Conservation (phyloP, 306 rosid genomes). For the Rosa chinensis region DNA sequence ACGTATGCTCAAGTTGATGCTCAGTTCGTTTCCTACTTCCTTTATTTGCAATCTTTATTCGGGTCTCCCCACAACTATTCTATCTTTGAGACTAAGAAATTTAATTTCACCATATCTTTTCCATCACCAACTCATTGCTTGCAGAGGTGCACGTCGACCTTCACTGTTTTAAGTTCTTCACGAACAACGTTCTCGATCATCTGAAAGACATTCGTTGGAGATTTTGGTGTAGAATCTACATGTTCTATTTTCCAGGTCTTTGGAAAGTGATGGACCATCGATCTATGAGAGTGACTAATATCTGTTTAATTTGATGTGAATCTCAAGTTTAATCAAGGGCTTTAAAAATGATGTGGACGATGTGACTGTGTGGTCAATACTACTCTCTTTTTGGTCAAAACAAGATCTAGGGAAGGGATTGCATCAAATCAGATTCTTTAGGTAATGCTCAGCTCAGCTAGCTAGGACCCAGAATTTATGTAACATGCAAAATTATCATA, state of each 20-base stretch:
- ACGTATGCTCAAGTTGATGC: conserved; percentile 15
- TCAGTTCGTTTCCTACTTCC: not conserved
- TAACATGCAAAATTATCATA: not conserved
- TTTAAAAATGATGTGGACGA: not conserved
- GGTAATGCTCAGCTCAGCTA: not conserved
- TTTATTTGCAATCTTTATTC: conserved; percentile 6
- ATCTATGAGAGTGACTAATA: not conserved
- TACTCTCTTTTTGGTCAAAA: not conserved
- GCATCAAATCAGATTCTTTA: not conserved
- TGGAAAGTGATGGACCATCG: conserved; percentile 15
- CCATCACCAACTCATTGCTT: conserved; percentile 1
- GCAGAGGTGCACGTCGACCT: not conserved
- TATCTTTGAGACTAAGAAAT: conserved; percentile 16
- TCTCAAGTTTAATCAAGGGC: not conserved
- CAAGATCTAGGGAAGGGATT: not conserved
- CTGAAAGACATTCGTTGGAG: not conserved
- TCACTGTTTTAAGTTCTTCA: not conserved
- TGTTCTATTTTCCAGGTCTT: not conserved
- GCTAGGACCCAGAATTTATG: not conserved
- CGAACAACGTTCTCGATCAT: not conserved
- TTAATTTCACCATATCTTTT: not conserved
- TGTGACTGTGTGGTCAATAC: not conserved
- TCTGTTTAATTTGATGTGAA: not conserved
- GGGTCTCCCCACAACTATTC: conserved; percentile 3
- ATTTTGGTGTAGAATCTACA: not conserved